phyloP scores from a whole-genome alignment of 1,139 yeast genomes.

The Geotrichum carabidarum region DNA sequence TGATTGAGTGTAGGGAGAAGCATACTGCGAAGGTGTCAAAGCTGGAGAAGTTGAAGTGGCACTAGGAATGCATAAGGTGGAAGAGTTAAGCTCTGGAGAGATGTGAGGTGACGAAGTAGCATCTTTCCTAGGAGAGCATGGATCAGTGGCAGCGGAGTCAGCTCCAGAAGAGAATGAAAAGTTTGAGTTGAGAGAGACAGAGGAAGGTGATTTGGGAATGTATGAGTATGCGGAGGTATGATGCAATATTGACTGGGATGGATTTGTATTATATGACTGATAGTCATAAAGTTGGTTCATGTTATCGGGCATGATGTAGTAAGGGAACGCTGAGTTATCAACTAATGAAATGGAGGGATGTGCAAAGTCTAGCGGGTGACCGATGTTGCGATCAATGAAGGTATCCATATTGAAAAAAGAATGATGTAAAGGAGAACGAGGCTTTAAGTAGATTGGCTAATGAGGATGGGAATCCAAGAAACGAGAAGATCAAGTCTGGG shows the following conservation, averaged over 20 bases:
- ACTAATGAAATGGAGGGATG: not conserved
- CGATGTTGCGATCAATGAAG: not conserved
- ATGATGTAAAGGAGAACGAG: not conserved
- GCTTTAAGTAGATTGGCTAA: not conserved
- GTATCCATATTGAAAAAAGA: not conserved
- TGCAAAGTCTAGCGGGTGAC: not conserved
- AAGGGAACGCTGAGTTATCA: not conserved
- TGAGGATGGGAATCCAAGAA: not conserved
- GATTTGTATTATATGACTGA: not conserved
- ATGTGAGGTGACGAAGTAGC: not conserved
- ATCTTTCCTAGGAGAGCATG: not conserved
- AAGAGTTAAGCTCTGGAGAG: not conserved
- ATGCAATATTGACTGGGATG: not conserved
- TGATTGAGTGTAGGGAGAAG: not conserved
- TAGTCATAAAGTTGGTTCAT: not conserved
- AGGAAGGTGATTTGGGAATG: not conserved
- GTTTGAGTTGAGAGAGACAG: not conserved
- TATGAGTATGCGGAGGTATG: not conserved
- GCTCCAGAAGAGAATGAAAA: not conserved
- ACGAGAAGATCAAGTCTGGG: too few relatives aligned
- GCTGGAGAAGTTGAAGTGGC: not conserved
- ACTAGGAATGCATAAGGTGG: not conserved
- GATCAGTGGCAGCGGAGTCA: not conserved
- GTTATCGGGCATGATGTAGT: not conserved
- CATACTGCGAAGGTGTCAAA: not conserved